Conservation (phyloP, 208 protist species). For the Lotmaria passim region DNA sequence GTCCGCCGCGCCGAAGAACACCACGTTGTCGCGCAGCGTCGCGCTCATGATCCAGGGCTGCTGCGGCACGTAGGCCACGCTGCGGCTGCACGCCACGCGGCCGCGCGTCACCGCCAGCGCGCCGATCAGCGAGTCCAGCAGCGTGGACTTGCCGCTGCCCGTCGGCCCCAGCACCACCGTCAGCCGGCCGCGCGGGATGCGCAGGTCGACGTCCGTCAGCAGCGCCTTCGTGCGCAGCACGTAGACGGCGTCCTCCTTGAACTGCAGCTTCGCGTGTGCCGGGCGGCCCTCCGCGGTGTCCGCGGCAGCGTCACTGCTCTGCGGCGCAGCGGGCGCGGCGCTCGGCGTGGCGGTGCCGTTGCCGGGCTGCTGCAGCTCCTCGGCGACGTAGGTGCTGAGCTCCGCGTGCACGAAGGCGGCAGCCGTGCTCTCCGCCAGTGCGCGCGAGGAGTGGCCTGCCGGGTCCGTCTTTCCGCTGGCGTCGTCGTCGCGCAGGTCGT, state of each 20-base stretch:
- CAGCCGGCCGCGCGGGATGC: conserved; percentile 34
- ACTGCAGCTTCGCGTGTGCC: not conserved
- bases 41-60: conserved; percentile 91
- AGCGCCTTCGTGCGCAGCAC: conserved; percentile 16
- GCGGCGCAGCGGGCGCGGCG: not conserved
- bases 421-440: not conserved
- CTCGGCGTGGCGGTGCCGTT: conserved; percentile 6
- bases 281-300: not conserved
- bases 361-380: conserved; percentile 37
- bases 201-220: conserved; percentile 44
- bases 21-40: conserved; percentile 92
- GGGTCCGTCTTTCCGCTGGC: conserved; percentile 22
- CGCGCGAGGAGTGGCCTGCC: not conserved
- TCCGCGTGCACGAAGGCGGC: conserved; percentile 46
- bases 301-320: not conserved
- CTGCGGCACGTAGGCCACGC: conserved; percentile 90
- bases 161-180: conserved; percentile 52
- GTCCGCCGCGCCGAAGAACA: conserved; percentile 81
- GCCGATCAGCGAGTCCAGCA: conserved; percentile 57
- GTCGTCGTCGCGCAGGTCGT: not conserved
- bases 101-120: conserved; percentile 45
- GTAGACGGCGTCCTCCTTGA: conserved; percentile 1
- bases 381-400: conserved; percentile 53
- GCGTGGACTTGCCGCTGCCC: conserved; percentile 58
- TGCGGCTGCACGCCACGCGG: conserved; percentile 21